Conservation (phyloP, 768 basidiomycete genomes). For the Agaricus subrufescens region DNA sequence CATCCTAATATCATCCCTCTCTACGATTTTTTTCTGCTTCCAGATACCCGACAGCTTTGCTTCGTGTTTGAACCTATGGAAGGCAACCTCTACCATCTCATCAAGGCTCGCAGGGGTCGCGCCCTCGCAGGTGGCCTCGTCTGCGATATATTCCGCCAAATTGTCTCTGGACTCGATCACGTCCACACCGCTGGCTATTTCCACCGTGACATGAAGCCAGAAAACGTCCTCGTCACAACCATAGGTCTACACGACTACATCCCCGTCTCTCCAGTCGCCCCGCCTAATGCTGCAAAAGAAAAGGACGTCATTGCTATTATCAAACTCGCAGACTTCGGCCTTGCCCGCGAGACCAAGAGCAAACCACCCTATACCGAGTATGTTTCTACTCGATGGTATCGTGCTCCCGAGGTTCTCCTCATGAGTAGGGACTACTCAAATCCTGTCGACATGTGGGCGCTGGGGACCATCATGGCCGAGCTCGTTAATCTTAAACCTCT, state of each 20-base stretch:
- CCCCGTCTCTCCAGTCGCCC: conserved; percentile 65
- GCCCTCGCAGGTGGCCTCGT: conserved; percentile 96
- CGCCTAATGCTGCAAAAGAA: conserved; percentile 64
- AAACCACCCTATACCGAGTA: conserved; percentile 97
- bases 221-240: conserved; percentile 97
- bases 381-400: conserved; percentile 99
- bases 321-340: conserved; percentile 97
- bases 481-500: conserved; percentile 91
- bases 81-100: conserved; percentile 98
- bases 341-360: conserved; percentile 86
- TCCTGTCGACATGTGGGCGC: conserved; percentile 99
- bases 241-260: conserved; percentile 93
- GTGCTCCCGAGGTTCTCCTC: conserved; percentile 94
- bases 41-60: conserved; percentile 92
- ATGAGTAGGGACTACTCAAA: conserved; percentile 91
- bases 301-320: conserved; percentile 95
- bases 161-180: conserved; percentile 85
- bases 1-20: conserved; percentile 98
- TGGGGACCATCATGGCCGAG: conserved; percentile 98
- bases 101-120: conserved; percentile 93
- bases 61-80: conserved; percentile 99
- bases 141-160: conserved; percentile 91
- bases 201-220: conserved; percentile 99
- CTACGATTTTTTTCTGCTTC: conserved; percentile 99
- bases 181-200: conserved; percentile 93